These are phyloP conservation scores for Pochonia chlamydosporia DNA, from an alignment of 2,329 filamentous ascomycete species.

Conservation along the genomic window DNA sequence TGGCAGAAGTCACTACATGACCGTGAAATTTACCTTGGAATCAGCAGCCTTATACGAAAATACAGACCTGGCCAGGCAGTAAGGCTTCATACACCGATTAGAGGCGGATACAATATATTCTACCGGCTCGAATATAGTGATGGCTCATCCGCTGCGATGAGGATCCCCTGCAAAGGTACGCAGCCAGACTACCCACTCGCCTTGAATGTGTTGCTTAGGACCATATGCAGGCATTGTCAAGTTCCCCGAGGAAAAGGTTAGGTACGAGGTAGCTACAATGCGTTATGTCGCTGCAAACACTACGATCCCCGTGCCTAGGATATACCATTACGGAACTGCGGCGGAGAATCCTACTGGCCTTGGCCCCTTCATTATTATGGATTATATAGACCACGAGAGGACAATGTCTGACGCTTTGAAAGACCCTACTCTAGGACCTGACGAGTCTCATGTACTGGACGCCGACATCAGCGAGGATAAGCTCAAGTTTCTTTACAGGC, in stretches of 20 bases:
- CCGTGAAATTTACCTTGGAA: conserved; percentile 12
- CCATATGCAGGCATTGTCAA: background rate
- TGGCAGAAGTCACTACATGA: conserved; percentile 19
- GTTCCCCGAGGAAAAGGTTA: conserved; percentile 26
- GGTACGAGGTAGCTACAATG: conserved; percentile 28
- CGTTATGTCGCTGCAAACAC: conserved; percentile 25
- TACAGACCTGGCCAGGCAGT: conserved; percentile 16
- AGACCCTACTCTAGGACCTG: conserved; percentile 14
- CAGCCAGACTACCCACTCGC: background rate
- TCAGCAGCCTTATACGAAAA: conserved; percentile 18
- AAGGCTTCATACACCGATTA: conserved; percentile 18
- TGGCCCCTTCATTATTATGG: conserved; percentile 32
- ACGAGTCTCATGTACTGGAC: conserved; percentile 25
- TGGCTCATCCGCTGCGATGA: conserved; percentile 23
- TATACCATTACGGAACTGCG: conserved; percentile 24
- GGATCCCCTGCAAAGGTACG: conserved; percentile 21
- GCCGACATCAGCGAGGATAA: conserved; percentile 24
- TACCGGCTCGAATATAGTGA: conserved; percentile 26
- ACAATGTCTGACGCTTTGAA: conserved; percentile 23
- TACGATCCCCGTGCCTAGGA: conserved; percentile 25
- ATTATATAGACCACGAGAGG: conserved; percentile 24
- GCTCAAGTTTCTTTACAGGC: conserved; percentile 27
- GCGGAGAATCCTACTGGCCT: conserved; percentile 25
- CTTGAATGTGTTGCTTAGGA: background rate
- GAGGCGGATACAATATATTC: conserved; percentile 23